Percentiles rank a stretch among this genome's conserved stretches.
Conservation (phyloP, 768 basidiomycete genomes). For the Kondoa subrosea region DNA sequence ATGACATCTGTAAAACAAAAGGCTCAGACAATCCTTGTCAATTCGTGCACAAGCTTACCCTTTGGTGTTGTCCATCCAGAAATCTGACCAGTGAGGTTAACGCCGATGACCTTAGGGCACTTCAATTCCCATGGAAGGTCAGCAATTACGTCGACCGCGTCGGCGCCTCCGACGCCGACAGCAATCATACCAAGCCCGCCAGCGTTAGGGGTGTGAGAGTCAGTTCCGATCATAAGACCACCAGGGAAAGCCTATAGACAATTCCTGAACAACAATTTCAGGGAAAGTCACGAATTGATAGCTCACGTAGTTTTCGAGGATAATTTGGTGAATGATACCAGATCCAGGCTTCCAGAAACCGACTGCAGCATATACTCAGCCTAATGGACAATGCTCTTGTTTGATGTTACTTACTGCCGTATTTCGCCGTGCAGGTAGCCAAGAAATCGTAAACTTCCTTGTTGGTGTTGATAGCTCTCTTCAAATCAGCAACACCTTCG, state of each 20-base stretch:
- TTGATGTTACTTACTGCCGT: slow-evolving; percentile 1
- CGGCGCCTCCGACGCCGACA: slow-evolving; percentile 97
- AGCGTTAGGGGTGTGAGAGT: slow-evolving; percentile 97
- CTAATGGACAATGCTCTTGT: slow-evolving; percentile 20
- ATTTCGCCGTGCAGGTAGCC: slow-evolving; percentile 28
- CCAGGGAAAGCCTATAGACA: slow-evolving; percentile 31
- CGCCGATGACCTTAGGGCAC: slow-evolving; percentile 97
- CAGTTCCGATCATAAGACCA: slow-evolving; percentile 52
- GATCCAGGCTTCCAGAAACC: slow-evolving; percentile 86
- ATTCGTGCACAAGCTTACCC: slow-evolving; percentile 45
- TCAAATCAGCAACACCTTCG: slow-evolving; percentile 67
- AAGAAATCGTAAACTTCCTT: slow-evolving; percentile 96
- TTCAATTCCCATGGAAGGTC: slow-evolving; percentile 96
- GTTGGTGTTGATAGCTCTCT: slow-evolving; percentile 73
- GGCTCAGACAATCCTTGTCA: neutral
- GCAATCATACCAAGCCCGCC: slow-evolving; percentile 99
- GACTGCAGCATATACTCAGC: slow-evolving; percentile 53
- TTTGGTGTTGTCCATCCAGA: slow-evolving; percentile 95
- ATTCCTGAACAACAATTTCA: slow-evolving; percentile 14
- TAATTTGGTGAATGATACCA: slow-evolving; percentile 79
- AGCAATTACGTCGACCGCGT: slow-evolving; percentile 99
- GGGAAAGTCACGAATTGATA: slow-evolving; percentile 36
- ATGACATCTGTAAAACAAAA: slow-evolving; percentile 53
- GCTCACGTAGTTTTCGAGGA: slow-evolving; percentile 52
- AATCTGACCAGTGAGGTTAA: slow-evolving; percentile 88